These are phyloP conservation scores for Apophysomyces sp. DNA, from an alignment of 371 early-diverging fungal species.

Conservation along the genomic window DNA sequence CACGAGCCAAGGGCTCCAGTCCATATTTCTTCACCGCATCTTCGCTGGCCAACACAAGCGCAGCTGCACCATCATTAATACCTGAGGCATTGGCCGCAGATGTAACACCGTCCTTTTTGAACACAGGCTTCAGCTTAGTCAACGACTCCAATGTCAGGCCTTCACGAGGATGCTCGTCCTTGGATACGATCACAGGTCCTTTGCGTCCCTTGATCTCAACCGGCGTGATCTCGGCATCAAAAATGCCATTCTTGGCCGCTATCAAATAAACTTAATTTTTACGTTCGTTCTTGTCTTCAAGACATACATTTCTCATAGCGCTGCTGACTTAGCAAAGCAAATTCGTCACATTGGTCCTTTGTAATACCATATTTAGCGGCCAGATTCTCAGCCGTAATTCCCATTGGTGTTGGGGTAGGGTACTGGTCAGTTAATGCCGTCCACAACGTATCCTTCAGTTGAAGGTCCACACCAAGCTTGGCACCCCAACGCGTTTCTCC, in stretches of 20 bases:
- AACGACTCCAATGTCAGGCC: constrained; percentile 79
- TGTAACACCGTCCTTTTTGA: constrained; percentile 89
- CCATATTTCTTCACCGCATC: constrained; percentile 80
- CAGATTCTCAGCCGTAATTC: constrained; percentile 95
- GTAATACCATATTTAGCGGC: constrained; percentile 83
- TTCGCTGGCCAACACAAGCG: constrained; percentile 86
- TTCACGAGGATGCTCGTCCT: constrained; percentile 93
- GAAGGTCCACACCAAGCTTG: constrained; percentile 84
- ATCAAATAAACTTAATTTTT: background rate
- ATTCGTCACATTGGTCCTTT: constrained; percentile 86
- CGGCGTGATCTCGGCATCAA: constrained; percentile 82
- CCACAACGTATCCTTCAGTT: constrained; percentile 86
- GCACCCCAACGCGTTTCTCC: constrained; percentile 81
- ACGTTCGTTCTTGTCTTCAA: background rate
- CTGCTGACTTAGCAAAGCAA: constrained; percentile 82
- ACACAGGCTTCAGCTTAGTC: constrained; percentile 82
- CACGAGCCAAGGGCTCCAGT: constrained; percentile 82
- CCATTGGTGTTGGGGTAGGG: constrained; percentile 90
- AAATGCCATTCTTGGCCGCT: constrained; percentile 65
- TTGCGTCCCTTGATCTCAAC: constrained; percentile 85
- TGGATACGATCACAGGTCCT: constrained; percentile 57
- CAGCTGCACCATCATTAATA: constrained; percentile 96
- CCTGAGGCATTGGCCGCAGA: constrained; percentile 97
- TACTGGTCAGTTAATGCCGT: constrained; percentile 86
- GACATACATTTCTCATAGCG: constrained; percentile 73